Evolutionary conservation across 768 basidiomycete genomes (phyloP).

Genomic region (Tricholoma sp.): DNA sequence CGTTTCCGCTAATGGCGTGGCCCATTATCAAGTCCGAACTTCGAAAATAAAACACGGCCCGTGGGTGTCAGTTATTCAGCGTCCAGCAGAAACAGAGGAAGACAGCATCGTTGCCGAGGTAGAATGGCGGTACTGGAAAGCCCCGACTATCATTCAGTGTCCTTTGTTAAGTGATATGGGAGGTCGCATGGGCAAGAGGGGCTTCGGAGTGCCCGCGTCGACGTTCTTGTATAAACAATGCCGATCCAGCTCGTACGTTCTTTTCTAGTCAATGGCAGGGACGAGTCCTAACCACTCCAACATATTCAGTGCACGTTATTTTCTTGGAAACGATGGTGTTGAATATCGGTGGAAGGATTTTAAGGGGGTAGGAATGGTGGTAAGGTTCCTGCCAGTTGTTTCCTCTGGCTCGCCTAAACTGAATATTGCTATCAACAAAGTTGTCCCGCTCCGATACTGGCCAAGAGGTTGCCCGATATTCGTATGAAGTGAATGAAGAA

Average conservation of each 20-base stretch:
- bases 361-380: constrained; percentile 35
- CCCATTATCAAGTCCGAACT: constrained; percentile 46
- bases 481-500: constrained; percentile 27
- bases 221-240: constrained; percentile 39
- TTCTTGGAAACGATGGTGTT: constrained; percentile 42
- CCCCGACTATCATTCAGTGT: constrained; percentile 39
- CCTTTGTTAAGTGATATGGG: constrained; percentile 30
- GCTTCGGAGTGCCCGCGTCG: constrained; percentile 28
- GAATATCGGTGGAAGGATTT: constrained; percentile 47
- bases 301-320: constrained; percentile 38
- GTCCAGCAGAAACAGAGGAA: constrained; percentile 31
- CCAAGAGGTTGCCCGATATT: constrained; percentile 40
- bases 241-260: constrained; percentile 37
- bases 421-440: constrained; percentile 18
- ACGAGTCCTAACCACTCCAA: not conserved
- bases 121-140: constrained; percentile 38
- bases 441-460: constrained; percentile 32
- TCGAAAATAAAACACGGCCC: constrained; percentile 26
- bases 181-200: constrained; percentile 20
- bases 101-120: constrained; percentile 45
- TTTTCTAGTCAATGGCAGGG: not conserved
- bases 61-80: constrained; percentile 34
- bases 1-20: constrained; percentile 44
- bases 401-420: not conserved
- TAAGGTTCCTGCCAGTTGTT: constrained; percentile 21